Evolutionary conservation across 2,329 filamentous ascomycete species (phyloP).

Genomic region (Alternaria panax): DNA sequence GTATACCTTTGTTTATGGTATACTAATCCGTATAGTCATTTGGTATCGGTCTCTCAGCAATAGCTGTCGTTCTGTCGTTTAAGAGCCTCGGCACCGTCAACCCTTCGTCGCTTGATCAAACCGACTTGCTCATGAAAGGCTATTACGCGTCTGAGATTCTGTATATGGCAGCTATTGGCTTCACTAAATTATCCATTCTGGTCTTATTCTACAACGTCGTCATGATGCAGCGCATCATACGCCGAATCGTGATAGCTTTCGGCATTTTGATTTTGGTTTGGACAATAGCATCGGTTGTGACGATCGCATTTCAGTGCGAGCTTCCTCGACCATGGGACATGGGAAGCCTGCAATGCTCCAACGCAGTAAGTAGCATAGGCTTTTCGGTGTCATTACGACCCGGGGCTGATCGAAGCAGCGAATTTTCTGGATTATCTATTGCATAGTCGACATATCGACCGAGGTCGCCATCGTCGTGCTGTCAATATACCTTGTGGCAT

Average conservation of each 20-base stretch:
- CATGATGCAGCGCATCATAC: constrained; percentile 26
- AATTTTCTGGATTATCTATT: constrained; percentile 46
- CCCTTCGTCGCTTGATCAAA: constrained; percentile 26
- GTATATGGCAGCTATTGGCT: constrained; percentile 40
- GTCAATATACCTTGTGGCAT: constrained; percentile 41
- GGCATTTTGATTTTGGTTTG: constrained; percentile 36
- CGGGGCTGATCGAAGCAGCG: constrained; percentile 32
- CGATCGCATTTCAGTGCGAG: constrained; percentile 41
- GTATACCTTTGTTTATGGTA: too few relatives aligned
- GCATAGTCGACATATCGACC: constrained; percentile 42
- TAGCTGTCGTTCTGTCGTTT: constrained; percentile 32
- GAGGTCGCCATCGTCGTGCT: constrained; percentile 43
- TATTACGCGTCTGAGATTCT: constrained; percentile 46
- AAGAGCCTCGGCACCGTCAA: constrained; percentile 32
- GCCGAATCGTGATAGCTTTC: constrained; percentile 27
- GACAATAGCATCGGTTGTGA: constrained; percentile 35
- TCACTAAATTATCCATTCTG: constrained; percentile 42
- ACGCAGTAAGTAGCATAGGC: constrained; percentile 29
- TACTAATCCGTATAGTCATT: constrained; percentile 32
- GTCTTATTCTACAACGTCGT: constrained; percentile 38
- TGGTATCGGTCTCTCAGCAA: constrained; percentile 38
- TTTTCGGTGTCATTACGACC: neutral
- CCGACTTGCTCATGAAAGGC: constrained; percentile 37
- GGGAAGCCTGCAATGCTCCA: constrained; percentile 37
- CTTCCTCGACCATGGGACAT: constrained; percentile 43